A percentile compares a stretch with the other conserved stretches of the same genome.
phyloP scores from a whole-genome alignment of 2,329 filamentous ascomycete genomes.

The Atkinsonella texensis region DNA sequence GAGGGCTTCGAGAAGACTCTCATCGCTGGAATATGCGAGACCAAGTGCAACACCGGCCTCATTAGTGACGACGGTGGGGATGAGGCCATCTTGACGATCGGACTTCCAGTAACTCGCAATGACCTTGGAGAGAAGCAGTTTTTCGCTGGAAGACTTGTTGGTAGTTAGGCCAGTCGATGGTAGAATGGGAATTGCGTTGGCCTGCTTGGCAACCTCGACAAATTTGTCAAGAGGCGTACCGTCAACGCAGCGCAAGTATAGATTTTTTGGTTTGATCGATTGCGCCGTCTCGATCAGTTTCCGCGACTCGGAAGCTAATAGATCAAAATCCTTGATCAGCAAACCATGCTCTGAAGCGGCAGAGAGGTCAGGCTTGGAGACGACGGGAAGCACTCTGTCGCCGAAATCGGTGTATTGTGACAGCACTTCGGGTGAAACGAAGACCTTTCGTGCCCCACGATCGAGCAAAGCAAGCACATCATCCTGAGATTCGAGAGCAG shows the following conservation, averaged over 20 bases:
- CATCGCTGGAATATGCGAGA: conserved; percentile 85
- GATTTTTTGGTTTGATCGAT: conserved; percentile 31
- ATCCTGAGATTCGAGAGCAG: conserved; percentile 52
- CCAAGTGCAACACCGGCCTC: conserved; percentile 76
- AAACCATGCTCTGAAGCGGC: conserved; percentile 36
- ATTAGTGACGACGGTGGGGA: conserved; percentile 85
- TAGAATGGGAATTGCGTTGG: conserved; percentile 58
- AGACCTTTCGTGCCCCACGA: conserved; percentile 71
- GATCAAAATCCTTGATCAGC: conserved; percentile 40
- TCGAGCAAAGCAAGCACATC: conserved; percentile 75
- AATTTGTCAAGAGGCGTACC: conserved; percentile 33
- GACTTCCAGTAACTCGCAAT: conserved; percentile 66
- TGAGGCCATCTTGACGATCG: conserved; percentile 71
- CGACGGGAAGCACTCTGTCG: conserved; percentile 41
- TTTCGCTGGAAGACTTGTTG: conserved; percentile 46
- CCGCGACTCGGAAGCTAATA: conserved; percentile 25
- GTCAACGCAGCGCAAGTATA: conserved; percentile 39
- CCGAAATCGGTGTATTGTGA: conserved; percentile 43
- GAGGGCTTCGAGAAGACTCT: conserved; percentile 79
- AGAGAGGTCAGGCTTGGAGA: conserved; percentile 33
- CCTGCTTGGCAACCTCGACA: conserved; percentile 35
- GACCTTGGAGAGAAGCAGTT: conserved; percentile 51
- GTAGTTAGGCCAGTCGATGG: conserved; percentile 59
- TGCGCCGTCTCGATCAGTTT: conserved; percentile 34
- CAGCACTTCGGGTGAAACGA: conserved; percentile 63